phyloP scores from a whole-genome alignment of 345 rosid species.

The Bruguiera gymnorhiza region DNA sequence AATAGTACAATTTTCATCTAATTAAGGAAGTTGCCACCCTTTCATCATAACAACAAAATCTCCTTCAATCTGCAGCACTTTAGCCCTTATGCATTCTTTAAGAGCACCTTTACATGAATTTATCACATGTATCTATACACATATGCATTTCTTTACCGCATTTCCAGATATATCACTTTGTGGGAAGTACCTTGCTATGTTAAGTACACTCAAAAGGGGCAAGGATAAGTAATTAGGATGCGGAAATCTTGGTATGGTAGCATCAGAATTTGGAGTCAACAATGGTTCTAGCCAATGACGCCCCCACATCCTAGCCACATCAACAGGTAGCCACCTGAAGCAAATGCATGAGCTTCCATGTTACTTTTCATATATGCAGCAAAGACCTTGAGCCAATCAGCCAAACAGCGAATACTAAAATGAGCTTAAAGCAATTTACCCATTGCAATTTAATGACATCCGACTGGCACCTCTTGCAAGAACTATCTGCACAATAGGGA shows the following conservation, averaged over 20 bases:
- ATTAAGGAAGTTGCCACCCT: too few relatives aligned
- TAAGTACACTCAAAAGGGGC: conserved; percentile 84
- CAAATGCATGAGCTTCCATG: conserved; percentile 11
- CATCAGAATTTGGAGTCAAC: conserved; percentile 67
- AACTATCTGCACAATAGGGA: conserved; percentile 56
- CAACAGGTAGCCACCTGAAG: conserved; percentile 91
- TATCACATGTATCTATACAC: background rate
- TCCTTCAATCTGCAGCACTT: background rate
- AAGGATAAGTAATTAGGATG: conserved; percentile 77
- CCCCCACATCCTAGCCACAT: conserved; percentile 98
- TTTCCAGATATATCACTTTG: background rate
- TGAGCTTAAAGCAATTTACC: conserved; percentile 46
- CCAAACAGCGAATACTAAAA: conserved; percentile 7
- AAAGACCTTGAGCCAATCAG: background rate
- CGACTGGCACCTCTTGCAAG: conserved; percentile 82
- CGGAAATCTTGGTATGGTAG: conserved; percentile 64
- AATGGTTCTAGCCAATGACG: conserved; percentile 97
- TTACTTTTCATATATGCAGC: background rate
- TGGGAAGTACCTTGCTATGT: conserved; percentile 75
- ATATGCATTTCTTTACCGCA: background rate
- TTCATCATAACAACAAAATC: background rate
- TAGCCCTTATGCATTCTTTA: background rate
- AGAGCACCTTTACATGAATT: background rate
- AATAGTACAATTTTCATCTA: too few relatives aligned
- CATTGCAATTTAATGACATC: conserved; percentile 78